These are phyloP conservation scores for Piedraia hortae DNA, from an alignment of 2,329 filamentous ascomycete genomes.

Conservation along the genomic window DNA sequence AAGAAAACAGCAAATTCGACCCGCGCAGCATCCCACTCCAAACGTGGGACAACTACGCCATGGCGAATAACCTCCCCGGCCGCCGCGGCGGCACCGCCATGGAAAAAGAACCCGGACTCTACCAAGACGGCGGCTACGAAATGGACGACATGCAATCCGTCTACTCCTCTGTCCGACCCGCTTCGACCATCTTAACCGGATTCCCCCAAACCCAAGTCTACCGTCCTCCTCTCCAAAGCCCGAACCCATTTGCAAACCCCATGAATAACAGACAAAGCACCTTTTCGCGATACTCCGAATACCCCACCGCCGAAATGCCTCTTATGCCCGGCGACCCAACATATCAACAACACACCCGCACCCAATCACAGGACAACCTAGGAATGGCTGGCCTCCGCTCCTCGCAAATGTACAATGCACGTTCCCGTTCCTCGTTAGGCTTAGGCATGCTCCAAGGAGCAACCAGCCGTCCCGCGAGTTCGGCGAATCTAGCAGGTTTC, in stretches of 20 bases:
- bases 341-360: conserved; percentile 13
- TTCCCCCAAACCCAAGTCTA: conserved; percentile 28
- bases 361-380: conserved; percentile 10
- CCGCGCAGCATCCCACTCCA: conserved; percentile 81
- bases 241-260: conserved; percentile 39
- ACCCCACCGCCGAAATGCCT: conserved; percentile 25
- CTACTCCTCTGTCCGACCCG: conserved; percentile 72
- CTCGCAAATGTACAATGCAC: conserved; percentile 3
- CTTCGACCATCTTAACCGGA: conserved; percentile 64
- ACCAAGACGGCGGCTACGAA: conserved; percentile 22
- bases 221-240: conserved; percentile 41
- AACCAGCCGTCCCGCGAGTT: conserved; percentile 6
- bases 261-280: conserved; percentile 49
- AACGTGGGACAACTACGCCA: conserved; percentile 89
- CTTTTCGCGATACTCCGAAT: conserved; percentile 29
- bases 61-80: conserved; percentile 64
- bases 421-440: conserved; percentile 1
- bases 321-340: conserved; percentile 28
- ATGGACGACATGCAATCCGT: conserved; percentile 96
- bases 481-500: conserved; percentile 25
- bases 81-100: conserved; percentile 33
- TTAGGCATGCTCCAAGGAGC: neutral
- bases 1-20: conserved; percentile 63
- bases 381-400: conserved; percentile 8
- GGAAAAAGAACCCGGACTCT: conserved; percentile 7